Evolutionary conservation across 2,329 filamentous ascomycete species (phyloP).

Genomic region (Pseudomassariella vexata): DNA sequence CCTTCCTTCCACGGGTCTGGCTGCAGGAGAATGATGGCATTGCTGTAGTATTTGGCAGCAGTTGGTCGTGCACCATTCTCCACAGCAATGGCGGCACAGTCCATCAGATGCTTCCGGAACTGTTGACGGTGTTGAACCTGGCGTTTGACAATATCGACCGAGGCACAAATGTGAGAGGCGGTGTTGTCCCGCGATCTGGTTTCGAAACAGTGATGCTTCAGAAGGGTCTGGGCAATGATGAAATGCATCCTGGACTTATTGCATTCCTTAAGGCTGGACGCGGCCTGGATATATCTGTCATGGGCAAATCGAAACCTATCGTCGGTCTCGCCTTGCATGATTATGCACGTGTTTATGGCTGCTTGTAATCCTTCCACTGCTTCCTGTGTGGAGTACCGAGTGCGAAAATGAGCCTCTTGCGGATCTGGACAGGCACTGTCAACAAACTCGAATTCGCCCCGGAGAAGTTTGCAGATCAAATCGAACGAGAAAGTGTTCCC

Average conservation of each 20-base stretch:
- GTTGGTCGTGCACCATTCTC: conserved; percentile 80
- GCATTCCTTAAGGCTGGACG: conserved; percentile 62
- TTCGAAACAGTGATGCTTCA: conserved; percentile 62
- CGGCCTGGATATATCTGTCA: conserved; percentile 77
- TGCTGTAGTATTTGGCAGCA: conserved; percentile 74
- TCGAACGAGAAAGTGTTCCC: conserved; percentile 81
- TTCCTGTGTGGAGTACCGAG: conserved; percentile 58
- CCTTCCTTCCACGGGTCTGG: conserved; percentile 69
- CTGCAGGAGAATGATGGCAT: conserved; percentile 74
- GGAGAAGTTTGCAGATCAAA: conserved; percentile 70
- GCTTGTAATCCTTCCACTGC: conserved; percentile 75
- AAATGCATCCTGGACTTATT: conserved; percentile 81
- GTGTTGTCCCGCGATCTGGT: conserved; percentile 63
- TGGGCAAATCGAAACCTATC: conserved; percentile 85
- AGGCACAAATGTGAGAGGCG: conserved; percentile 76
- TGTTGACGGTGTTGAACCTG: conserved; percentile 54
- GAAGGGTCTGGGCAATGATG: conserved; percentile 74
- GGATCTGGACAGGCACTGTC: conserved; percentile 33
- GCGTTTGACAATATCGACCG: conserved; percentile 67
- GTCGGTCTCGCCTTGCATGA: conserved; percentile 77
- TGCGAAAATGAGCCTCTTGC: conserved; percentile 27
- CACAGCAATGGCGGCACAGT: conserved; percentile 71
- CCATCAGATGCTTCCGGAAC: conserved; percentile 71
- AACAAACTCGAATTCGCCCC: conserved; percentile 62
- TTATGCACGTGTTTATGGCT: conserved; percentile 72